Base-by-base conservation (phyloP, 257 asterid species). In the Fraxinus quadrangulata region DNA sequence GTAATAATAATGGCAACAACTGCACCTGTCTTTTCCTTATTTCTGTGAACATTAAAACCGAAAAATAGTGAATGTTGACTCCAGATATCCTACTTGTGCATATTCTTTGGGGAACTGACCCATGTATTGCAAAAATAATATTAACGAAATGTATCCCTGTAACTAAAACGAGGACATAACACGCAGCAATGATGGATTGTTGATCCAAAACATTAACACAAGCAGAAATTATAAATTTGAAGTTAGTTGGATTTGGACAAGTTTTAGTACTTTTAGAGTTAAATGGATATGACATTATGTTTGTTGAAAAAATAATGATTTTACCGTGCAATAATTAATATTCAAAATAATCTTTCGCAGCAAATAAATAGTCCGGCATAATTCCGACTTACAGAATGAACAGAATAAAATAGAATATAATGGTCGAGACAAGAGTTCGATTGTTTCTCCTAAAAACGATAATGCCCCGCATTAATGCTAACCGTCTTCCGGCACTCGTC, bases 141-240 rank as follows among this genome's bases (percentile, higher is more conserved):
- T 54, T 5, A 54, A n/a, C 2, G 0, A 51, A 51, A 17, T 51
- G 63, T 17, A 3, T 51, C 10, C n/a, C 23, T 51, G 63, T 63
- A 75, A 24, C 69, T 51, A 47, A 26, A 73, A 67, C 3, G 26
- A 72, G 75, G 72, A 72, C 30, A 75, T 34, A 2, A 26, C 34
- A 17, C 37, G 66, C 67, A 67, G 39, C 74, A 59, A 73, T 28
- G 23, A 73, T 23, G 74, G 40, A 77, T 49, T 26, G 24, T 51
- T 19, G 24, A 51, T 51, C 21, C 23, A 51, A 51, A 19, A 51
- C 63, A 17, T 51, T 42, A 42, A 12, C 51, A 42, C 0, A 51
- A 5, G 23, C n/a, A 17, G 7, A 14, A 49, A 17, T 4, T 13
- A 2, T 4, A 49, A 49, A 16, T 16, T 49, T 49, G 61, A 14